Evolutionary conservation across 1,284 basidiomycete species (phyloP), one percentile per base, ranked within the genome.

Genomic region (Mycena sp.): DNA sequence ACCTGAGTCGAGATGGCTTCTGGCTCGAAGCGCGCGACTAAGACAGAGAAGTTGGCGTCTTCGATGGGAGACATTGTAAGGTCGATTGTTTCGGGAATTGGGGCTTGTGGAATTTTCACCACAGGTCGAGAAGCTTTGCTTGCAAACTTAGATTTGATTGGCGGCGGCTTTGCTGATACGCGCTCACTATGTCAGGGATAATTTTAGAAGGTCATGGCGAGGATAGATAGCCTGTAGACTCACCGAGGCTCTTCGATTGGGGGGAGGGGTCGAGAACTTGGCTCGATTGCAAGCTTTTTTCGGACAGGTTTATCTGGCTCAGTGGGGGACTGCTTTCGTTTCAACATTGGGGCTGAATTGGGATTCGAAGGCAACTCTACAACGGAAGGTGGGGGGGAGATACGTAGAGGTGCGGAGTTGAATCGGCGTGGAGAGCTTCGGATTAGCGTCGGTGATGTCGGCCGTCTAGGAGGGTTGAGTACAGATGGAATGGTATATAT

Each of bases 61-160:
- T 80, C 80, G 61, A 81, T 80, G 26, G 60, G 62, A 29, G 59
- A 58, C 30, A 46, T 26, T 14, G 61, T 58, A 19, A 64, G 55
- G 48, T 64, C 64, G 53, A 59, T 66, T 21, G 57, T 44, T 43
- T 50, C 49, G 17, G 64, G 64, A 25, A 44, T 40, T 12, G 51
- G 58, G 2, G 43, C 28, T 12, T n/a, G 32, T 11, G 65, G 58
- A 12, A 61, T 61, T 30, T 64, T 63, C 7, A 60, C 37, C 16
- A 37, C 3, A 17, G 61, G 59, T 7, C 43, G 56, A 11, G 21
- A 17, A 23, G 30, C 26, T 53, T 53, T 64, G 19, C 35, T 41
- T 11, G 44, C 38, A n/a, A 50, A 37, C 32, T 66, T 62, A 26
- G 30, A 29, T 48, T 63, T 63, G 29, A 17, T 60, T 2, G 64